Percentiles rank a stretch among this genome's conserved stretches.
Conservation (phyloP, 148 eudicot genomes). For the Suaeda aralocaspica region DNA sequence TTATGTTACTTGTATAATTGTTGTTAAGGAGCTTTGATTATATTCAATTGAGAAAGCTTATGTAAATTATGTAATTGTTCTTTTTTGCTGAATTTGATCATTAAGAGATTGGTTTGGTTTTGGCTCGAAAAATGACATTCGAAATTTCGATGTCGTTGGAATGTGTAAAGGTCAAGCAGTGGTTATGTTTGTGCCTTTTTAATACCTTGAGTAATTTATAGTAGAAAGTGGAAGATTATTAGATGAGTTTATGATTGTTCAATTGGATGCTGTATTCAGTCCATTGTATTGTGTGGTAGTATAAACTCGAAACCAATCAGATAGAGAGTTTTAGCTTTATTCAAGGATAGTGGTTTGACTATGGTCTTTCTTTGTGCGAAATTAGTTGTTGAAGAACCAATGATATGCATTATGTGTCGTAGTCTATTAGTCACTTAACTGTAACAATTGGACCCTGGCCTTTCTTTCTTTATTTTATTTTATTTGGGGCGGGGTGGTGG, state of each 20-base stretch:
- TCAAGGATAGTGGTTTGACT: background rate
- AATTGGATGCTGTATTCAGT: too few relatives aligned
- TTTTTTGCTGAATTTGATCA: background rate
- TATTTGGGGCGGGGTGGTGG: background rate
- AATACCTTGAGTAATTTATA: too few relatives aligned
- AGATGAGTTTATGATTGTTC: background rate
- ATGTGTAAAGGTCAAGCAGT: background rate
- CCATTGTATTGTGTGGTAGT: slow-evolving; percentile 1
- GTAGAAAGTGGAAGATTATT: background rate
- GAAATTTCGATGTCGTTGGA: too few relatives aligned
- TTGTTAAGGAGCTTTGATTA: background rate
- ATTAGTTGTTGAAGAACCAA: background rate
- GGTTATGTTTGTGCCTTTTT: background rate
- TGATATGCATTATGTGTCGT: background rate
- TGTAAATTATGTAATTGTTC: background rate
- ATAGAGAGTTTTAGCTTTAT: background rate
- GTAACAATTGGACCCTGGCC: background rate
- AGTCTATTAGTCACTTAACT: background rate
- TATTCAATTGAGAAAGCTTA: background rate
- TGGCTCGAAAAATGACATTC: background rate
- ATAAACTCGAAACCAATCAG: background rate
- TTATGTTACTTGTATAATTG: too few relatives aligned
- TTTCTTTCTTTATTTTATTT: background rate
- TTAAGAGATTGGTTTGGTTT: background rate
- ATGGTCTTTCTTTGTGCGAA: background rate